phyloP scores from a whole-genome alignment of 352 stramenopile genomes.

The Stramenopiles sp. region DNA sequence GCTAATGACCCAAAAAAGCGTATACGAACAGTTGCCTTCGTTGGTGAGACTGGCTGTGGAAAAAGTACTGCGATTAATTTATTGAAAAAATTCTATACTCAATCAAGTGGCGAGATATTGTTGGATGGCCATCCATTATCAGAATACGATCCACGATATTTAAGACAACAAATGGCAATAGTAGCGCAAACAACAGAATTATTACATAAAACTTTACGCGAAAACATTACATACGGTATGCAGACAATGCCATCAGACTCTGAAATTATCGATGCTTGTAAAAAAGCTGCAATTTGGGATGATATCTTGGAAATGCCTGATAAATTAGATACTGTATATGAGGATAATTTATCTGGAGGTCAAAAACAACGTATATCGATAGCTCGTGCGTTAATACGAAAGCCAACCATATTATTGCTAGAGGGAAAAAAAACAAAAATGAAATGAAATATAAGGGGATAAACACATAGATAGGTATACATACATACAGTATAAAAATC shows the following conservation, averaged over 20 bases:
- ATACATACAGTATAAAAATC: too few relatives aligned
- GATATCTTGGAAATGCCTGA: neutral
- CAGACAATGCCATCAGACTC: neutral
- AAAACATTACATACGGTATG: neutral
- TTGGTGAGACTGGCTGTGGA: neutral
- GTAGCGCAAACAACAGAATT: constrained; percentile 8
- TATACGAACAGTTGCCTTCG: neutral
- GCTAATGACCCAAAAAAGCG: neutral
- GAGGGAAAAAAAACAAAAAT: constrained; percentile 76
- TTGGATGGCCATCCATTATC: constrained; percentile 24
- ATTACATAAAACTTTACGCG: neutral
- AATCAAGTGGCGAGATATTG: constrained; percentile 23
- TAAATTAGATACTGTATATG: neutral
- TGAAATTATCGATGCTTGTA: neutral
- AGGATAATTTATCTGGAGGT: neutral
- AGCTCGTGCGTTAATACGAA: constrained; percentile 62
- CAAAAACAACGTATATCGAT: constrained; percentile 55
- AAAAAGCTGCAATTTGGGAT: neutral
- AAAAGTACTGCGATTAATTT: constrained; percentile 15
- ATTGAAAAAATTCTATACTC: constrained; percentile 45
- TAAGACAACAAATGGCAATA: neutral
- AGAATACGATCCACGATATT: constrained; percentile 1
- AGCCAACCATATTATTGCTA: constrained; percentile 55
- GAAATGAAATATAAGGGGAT: constrained; percentile 38
- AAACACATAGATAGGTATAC: too few relatives aligned